Base-by-base conservation (phyloP, 257 asterid species). In the Henckelia pumila region DNA sequence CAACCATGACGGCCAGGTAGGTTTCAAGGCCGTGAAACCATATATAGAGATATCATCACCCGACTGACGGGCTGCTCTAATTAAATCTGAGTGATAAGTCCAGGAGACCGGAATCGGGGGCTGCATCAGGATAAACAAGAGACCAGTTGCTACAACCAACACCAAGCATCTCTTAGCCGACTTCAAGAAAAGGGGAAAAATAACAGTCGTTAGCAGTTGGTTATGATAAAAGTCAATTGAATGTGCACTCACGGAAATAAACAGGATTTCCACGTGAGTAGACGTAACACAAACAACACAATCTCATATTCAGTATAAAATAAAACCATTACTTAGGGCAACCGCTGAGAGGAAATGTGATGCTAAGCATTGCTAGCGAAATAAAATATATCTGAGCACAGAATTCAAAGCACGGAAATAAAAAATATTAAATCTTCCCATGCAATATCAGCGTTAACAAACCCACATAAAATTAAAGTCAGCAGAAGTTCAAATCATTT, bases 1-100 rank as follows among this genome's bases (percentile, higher is more conserved):
- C 82, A 94, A 76, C 99, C 99, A 94, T 28, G 99, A 84, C 7
- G 99, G 96, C 99, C 99, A 94, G 30, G 96, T 87, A 44, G 96
- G 95, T 80, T 87, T 91, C 5, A 78, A 71, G 26, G 97, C 93
- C 80, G 84, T 81, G 84, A 94, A 88, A 55, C 97, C 99, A 72
- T 94, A 94, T 73, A 94, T 91, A 64, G 99, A 84, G 76, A 91
- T 87, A 75, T 94, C 99, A 75, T 91, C 99, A 26, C 89, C 82
- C 63, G 97, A 79, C 79, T 87, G 95, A 74, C 88, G 95, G 57
- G 99, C 92, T 37, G 92, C 88, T 75, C 61, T 87, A 68, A 91
- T 87, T 71, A 89, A 33, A 71, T 87, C 95, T 17, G 97, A 88
- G 75, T 78, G 95, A 76, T 87, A 85, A 66, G 95, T 78, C 95